Base-by-base conservation (phyloP, 345 rosid genomes). In the Bruguiera sexangula region DNA sequence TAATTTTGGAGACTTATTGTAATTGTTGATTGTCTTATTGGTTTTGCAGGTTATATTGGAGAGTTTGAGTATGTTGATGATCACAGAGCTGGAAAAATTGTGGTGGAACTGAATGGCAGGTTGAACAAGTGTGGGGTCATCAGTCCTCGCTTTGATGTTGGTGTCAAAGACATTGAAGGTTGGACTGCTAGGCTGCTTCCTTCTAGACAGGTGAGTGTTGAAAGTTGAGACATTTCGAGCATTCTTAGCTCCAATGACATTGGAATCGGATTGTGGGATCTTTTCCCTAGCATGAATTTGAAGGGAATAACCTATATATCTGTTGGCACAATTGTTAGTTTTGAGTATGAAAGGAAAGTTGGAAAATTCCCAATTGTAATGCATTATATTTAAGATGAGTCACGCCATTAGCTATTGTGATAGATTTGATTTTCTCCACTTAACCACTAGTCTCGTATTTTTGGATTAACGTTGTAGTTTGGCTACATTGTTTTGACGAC, bases 161-260 rank as follows among this genome's bases (percentile, higher is more conserved):
- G 96, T 0, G 93, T 89, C 65, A 89, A 89, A 69, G 93, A 89
- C 64, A 86, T 89, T 55, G 96, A 89, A 70, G 86, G 93, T 11
- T 89, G 96, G 96, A 89, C 96, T 63, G 96, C 96, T 43, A 84
- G 96, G 67, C 72, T 89, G 68, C 93, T 89, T 72, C 96, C 93
- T 67, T 89, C 96, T 6, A 83, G 96, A 88, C 96, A 89, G 91
- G 93, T 89, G 32, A n/a, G 79, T 71, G 55, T 61, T 26, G 18
- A 43, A 43, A 11, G 50, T 43, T 3, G 50, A 43, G 4, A 43
- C 18, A 43, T 43, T 43, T 43, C 3, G 5, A 43, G 15, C 6
- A 13, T 13, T 43, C 18, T 43, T 43, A 13, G 50, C 19, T 43
- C 15, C 3, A 43, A 11, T 15, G 19, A 43, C 16, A 43, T 43